Evolutionary conservation across 2,329 filamentous ascomycete species (phyloP), one percentile per base, ranked within the genome.

Genomic region (Fusarium lyarnte): DNA sequence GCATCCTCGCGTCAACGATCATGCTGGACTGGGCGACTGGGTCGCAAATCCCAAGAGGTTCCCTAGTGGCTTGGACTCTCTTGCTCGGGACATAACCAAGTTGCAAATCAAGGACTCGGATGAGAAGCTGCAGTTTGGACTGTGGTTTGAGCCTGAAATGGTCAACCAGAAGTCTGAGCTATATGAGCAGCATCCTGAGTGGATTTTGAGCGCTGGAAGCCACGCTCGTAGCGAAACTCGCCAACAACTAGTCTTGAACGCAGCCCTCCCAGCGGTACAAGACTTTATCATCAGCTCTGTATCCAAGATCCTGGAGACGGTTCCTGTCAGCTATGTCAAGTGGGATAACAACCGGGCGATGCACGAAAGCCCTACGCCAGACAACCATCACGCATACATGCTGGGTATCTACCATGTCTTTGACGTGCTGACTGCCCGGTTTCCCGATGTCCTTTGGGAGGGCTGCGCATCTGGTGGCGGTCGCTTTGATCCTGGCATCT

Each of bases 131-230:
- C 83, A 85, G 17, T 92, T 92, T 70, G 90, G 90, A 21, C 83
- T 92, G 7, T 92, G 90, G 90, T 84, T 92, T 5, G 90, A 92
- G 76, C 90, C 89, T 0, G 90, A 92, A 73, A 92, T 92, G 90
- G 86, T 91, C 54, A 91, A 89, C 63, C 87, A 87, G 3, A 87
- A 89, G 58, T 91, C 90, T 0, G 85, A 83, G 5, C 82, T 92
- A 4, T 92, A 92, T 76, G 78, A 84, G 2, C 81, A 88, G 47
- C 90, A 92, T 70, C 90, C 90, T 0, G 89, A 92, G 61, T 92
- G 90, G 90, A 88, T 84, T 6, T 74, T 92, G 58, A 86, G 89
- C 61, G 86, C 89, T 0, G 88, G 87, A 8, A 78, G 82, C 1
- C 88, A 92, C 74, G 82, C 87, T 3, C 85, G 89, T 17, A 90